Base-by-base conservation (phyloP, 495 filamentous ascomycete genomes). In the Podospora appendiculata region DNA sequence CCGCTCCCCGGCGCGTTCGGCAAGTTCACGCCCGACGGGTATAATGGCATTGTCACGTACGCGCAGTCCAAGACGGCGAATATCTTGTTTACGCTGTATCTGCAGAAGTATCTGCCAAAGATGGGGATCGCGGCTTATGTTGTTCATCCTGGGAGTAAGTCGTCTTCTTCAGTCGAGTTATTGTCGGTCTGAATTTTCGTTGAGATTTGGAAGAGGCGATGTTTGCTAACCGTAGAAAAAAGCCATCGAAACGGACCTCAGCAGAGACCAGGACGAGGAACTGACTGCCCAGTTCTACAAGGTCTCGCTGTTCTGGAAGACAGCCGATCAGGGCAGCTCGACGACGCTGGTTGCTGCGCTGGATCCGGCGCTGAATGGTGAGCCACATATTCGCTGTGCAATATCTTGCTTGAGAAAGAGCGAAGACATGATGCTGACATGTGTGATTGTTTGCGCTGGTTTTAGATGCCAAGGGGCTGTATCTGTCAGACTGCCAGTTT, bases 31-130 rank as follows among this genome's bases (percentile, higher is more conserved):
- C 54, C 73, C 43, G 69, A 76, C 16, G 79, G 79, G 3, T 86
- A 83, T 59, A 72, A 78, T 45, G 66, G 71, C 18, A 77, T 71
- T 50, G 55, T 75, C 40, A 76, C 77, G 8, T 83, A 84, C 41
- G 77, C 70, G 11, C 72, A 79, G 50, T 79, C 77, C 48, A 85
- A 84, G 64, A 76, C 80, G 34, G 82, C 80, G 25, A 85, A 83
- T 51, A 70, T 84, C n/a, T 52, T 84, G 40, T 81, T 82, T 46
- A 76, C 79, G 8, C 39, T 74, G 9, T 72, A 71, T 3, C 58
- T 82, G 32, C 72, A 77, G 32, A 50, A 66, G 12, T 64, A 69
- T 16, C 50, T 77, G 40, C 40, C 57, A 0, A 34, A 45, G 4
- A 45, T 53, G 14, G 69, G 71, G 2, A 62, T 79, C 1, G 50